Conservation (phyloP, 305 asterid species). For the Fraxinus sp. region DNA sequence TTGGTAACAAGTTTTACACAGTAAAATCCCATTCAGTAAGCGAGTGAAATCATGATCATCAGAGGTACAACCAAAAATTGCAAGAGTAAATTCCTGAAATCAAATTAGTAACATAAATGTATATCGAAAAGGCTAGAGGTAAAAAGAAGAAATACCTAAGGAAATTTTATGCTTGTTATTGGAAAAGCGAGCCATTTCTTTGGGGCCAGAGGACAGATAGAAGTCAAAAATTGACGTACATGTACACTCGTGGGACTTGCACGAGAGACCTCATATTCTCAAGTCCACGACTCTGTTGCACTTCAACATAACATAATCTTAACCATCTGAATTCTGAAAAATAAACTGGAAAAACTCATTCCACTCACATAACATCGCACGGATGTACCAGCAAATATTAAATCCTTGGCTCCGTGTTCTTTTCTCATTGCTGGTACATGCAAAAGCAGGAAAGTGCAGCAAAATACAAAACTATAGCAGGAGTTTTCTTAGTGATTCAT, state of each 20-base stretch:
- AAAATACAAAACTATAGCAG: not conserved
- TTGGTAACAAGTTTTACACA: not conserved
- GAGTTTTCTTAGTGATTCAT: not conserved
- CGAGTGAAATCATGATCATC: not conserved
- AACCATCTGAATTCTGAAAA: not conserved
- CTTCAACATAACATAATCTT: not conserved
- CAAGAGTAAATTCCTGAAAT: not conserved
- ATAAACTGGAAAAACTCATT: not conserved
- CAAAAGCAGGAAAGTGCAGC: not conserved
- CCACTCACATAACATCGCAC: not conserved
- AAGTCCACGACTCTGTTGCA: not conserved
- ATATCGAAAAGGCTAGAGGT: not conserved
- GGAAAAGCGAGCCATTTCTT: not conserved
- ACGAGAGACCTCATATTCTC: not conserved
- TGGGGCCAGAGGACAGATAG: not conserved
- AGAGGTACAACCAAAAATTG: not conserved
- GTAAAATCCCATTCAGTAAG: not conserved
- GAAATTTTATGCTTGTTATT: not conserved
- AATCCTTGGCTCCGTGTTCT: not conserved
- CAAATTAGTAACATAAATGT: not conserved
- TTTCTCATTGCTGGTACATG: not conserved
- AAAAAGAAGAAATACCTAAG: not conserved
- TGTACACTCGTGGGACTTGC: not conserved
- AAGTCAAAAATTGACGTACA: not conserved
- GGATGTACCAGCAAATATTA: not conserved